Conservation (phyloP, 176 grass and related monocot genomes). For the Chrysopogon serrulatus region DNA sequence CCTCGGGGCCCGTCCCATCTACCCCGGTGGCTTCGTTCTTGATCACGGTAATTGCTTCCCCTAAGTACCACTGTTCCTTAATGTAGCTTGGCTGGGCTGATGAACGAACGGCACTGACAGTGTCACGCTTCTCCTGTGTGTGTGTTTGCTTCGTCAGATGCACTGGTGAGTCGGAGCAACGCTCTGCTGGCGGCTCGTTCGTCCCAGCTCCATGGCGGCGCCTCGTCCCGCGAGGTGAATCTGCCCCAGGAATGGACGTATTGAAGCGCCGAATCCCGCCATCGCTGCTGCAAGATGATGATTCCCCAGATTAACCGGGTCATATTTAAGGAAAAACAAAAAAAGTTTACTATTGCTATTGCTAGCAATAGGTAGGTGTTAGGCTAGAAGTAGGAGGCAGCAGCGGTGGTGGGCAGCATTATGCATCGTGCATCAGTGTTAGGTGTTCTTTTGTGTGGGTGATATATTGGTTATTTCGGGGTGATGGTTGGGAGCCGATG, state of each 20-base stretch:
- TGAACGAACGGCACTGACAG: neutral
- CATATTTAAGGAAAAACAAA: slow-evolving; percentile 6
- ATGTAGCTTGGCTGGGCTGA: neutral
- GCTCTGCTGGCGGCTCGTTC: slow-evolving; percentile 23
- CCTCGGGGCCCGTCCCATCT: slow-evolving; percentile 50
- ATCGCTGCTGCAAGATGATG: neutral
- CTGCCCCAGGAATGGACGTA: slow-evolving; percentile 92
- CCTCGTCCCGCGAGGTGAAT: slow-evolving; percentile 19
- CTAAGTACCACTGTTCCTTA: neutral
- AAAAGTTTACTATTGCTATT: slow-evolving; percentile 1
- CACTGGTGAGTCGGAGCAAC: slow-evolving; percentile 58
- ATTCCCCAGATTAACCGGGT: slow-evolving; percentile 4
- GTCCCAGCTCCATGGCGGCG: neutral
- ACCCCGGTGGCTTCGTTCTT: slow-evolving; percentile 53
- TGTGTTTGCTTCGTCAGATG: slow-evolving; percentile 18
- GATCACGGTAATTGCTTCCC: slow-evolving; percentile 28
- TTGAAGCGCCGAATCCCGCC: slow-evolving; percentile 22
- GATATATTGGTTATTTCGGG: slow-evolving; percentile 66
- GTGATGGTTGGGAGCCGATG: slow-evolving; percentile 14
- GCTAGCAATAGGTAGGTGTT: slow-evolving; percentile 43
- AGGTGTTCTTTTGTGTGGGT: slow-evolving; percentile 49
- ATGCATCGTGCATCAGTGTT: slow-evolving; percentile 24
- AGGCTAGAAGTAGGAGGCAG: slow-evolving; percentile 44
- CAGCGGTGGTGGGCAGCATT: slow-evolving; percentile 33
- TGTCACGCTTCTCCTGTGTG: neutral